Conservation (phyloP, 139 green algal species). For the Tetradesmus lagerheimii region DNA sequence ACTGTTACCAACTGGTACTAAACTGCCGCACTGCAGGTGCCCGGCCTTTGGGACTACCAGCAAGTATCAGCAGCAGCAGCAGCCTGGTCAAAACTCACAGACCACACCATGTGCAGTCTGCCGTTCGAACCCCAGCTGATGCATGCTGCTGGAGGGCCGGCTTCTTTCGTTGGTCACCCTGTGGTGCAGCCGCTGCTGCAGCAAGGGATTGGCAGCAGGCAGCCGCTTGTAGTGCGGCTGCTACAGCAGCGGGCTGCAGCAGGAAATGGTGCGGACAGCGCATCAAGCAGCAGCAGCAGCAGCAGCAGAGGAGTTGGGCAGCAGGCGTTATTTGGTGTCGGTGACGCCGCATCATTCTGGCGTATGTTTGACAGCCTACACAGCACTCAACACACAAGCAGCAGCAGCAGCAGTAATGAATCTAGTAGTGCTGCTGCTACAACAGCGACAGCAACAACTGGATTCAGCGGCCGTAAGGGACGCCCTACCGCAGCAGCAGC, state of each 20-base stretch:
- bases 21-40: background rate
- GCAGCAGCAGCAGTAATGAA: background rate
- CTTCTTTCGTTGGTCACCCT: slow-evolving; percentile 35
- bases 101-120: slow-evolving; percentile 24
- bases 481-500: background rate
- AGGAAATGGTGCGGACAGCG: too few relatives aligned
- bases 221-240: background rate
- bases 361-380: background rate
- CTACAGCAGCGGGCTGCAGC: slow-evolving; percentile 12
- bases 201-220: background rate
- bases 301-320: background rate
- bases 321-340: slow-evolving; percentile 4
- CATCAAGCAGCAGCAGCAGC: background rate
- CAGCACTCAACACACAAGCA: background rate
- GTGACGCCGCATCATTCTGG: slow-evolving; percentile 16
- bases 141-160: background rate
- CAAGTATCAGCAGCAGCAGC: background rate
- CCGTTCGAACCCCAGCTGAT: slow-evolving; percentile 21
- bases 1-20: too few relatives aligned
- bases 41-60: background rate
- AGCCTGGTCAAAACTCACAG: background rate
- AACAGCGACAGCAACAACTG: slow-evolving; percentile 1
- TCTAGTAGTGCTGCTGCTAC: background rate
- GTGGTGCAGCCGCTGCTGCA: background rate
- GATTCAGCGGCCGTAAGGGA: background rate